Evolutionary conservation across 352 stramenopile genomes (phyloP).

Genomic region (Pythium chondricola): DNA sequence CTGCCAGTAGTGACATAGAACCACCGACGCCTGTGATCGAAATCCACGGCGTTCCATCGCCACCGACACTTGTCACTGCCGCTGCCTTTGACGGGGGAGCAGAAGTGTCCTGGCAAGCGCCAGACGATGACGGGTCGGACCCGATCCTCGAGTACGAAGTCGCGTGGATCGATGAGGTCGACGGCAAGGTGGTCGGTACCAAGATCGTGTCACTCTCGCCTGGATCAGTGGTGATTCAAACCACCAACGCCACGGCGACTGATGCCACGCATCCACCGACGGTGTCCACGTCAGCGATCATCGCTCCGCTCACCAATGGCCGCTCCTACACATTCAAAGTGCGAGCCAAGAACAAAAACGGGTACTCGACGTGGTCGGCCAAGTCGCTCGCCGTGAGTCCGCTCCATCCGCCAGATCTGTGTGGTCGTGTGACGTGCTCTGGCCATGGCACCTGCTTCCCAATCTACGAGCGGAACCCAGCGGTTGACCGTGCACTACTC

Average conservation of each 20-base stretch:
- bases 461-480: conserved; percentile 32
- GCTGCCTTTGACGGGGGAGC: conserved; percentile 45
- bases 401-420: conserved; percentile 66
- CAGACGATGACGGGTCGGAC: conserved; percentile 60
- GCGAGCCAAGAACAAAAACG: conserved; percentile 52
- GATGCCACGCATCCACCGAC: not conserved
- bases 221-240: conserved; percentile 16
- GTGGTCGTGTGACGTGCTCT: conserved; percentile 48
- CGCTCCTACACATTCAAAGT: conserved; percentile 69
- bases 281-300: conserved; percentile 32
- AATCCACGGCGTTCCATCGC: conserved; percentile 55
- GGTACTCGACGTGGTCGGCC: conserved; percentile 61
- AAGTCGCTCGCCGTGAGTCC: conserved; percentile 67
- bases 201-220: conserved; percentile 27
- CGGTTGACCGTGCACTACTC: not conserved
- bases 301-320: conserved; percentile 48
- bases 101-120: conserved; percentile 51
- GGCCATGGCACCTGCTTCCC: conserved; percentile 66
- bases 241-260: no score
- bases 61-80: conserved; percentile 50
- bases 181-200: conserved; percentile 32
- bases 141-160: conserved; percentile 56
- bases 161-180: conserved; percentile 48
- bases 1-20: no score
- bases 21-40: conserved; percentile 10